Percentiles rank a stretch among this genome's conserved stretches.
These are phyloP conservation scores for Trichoderma simmonsii DNA, from an alignment of 2,329 filamentous ascomycete species.

Conservation along the genomic window DNA sequence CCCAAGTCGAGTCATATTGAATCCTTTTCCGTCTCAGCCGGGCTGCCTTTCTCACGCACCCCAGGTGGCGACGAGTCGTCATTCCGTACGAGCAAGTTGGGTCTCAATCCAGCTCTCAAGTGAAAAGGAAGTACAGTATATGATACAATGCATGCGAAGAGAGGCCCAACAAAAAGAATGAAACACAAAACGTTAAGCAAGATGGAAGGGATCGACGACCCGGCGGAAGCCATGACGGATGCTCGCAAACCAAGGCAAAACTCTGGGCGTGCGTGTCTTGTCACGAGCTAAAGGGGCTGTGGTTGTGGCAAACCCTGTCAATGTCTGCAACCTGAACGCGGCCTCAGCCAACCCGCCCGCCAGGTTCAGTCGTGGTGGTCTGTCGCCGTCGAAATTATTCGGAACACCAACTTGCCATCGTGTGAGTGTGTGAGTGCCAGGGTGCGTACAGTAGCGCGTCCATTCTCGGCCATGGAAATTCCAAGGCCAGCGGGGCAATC, in stretches of 20 bases:
- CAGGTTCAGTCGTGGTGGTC: neutral
- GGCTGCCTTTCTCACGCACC: neutral
- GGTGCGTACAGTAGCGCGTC: neutral
- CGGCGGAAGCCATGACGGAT: neutral
- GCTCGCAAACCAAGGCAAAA: neutral
- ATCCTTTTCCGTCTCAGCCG: slow-evolving; percentile 4
- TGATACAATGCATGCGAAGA: neutral
- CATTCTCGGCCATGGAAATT: neutral
- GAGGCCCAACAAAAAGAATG: neutral
- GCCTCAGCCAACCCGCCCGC: slow-evolving; percentile 1
- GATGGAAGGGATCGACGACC: neutral
- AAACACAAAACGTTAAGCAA: neutral
- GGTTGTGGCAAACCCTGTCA: neutral
- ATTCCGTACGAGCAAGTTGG: neutral
- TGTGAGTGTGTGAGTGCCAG: neutral
- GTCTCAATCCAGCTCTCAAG: neutral
- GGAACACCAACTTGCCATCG: neutral
- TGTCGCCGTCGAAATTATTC: neutral
- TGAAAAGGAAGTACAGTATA: neutral
- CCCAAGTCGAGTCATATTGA: neutral
- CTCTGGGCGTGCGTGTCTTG: neutral
- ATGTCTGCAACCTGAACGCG: neutral
- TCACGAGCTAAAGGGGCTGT: neutral
- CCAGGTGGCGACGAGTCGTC: neutral
- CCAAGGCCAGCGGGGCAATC: slow-evolving; percentile 8